Evolutionary conservation across 2,329 filamentous ascomycete genomes (phyloP).

Genomic region (Ascosphaera aggregata): DNA sequence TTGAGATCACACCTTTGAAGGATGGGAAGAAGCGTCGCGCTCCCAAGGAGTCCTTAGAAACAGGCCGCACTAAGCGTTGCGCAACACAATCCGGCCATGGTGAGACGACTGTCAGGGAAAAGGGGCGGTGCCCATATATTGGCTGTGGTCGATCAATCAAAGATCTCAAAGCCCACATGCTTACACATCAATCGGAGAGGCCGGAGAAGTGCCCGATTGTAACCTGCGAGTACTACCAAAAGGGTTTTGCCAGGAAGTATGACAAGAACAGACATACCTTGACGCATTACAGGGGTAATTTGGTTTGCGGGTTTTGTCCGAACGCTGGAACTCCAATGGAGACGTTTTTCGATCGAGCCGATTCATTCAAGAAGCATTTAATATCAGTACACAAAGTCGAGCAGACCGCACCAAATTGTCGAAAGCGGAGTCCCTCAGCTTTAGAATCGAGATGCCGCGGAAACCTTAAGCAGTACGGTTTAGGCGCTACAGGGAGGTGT

Average conservation of each 20-base stretch:
- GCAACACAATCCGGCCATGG: not conserved
- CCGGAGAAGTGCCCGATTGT: constrained; percentile 88
- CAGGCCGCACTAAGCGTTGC: not conserved
- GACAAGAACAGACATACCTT: constrained; percentile 89
- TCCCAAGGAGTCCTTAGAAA: not conserved
- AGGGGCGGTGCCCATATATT: constrained; percentile 53
- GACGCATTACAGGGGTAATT: constrained; percentile 91
- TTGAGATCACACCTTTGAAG: not conserved
- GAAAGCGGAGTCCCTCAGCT: constrained; percentile 38
- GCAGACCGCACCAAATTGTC: constrained; percentile 76
- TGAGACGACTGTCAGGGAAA: constrained; percentile 21
- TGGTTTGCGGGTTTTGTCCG: constrained; percentile 90
- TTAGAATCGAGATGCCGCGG: constrained; percentile 39
- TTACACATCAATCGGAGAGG: constrained; percentile 76
- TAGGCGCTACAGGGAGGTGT: constrained; percentile 65
- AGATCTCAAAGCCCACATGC: constrained; percentile 80
- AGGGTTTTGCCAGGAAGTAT: constrained; percentile 87
- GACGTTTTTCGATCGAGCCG: constrained; percentile 88
- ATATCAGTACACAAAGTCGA: constrained; percentile 82
- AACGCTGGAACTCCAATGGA: constrained; percentile 71
- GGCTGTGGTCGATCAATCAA: constrained; percentile 77
- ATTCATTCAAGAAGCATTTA: constrained; percentile 87
- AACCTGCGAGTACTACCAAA: constrained; percentile 76
- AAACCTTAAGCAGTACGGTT: constrained; percentile 45
- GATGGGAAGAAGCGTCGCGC: not conserved